Percentiles rank a stretch among this genome's conserved stretches.
These are phyloP conservation scores for Diplodia scrobiculata DNA, from an alignment of 2,329 filamentous ascomycete species.

Conservation along the genomic window DNA sequence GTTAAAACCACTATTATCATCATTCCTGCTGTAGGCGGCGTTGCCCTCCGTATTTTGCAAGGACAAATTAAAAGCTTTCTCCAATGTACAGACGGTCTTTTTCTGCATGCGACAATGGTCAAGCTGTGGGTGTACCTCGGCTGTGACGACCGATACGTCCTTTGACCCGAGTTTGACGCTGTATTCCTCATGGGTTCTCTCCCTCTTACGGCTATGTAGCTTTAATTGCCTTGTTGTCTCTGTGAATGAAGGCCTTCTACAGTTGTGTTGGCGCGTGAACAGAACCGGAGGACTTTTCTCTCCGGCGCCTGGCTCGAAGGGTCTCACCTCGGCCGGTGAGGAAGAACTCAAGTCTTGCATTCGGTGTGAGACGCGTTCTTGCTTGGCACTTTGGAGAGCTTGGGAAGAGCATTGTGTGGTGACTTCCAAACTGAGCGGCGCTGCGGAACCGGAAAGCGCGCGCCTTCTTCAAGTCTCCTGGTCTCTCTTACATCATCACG, in stretches of 20 bases:
- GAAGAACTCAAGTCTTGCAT: not conserved
- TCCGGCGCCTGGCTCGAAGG: too few relatives aligned
- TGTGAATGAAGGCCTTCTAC: not conserved
- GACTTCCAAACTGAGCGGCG: not conserved
- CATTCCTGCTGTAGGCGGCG: slow-evolving; percentile 1
- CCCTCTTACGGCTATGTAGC: not conserved
- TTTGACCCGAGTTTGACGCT: not conserved
- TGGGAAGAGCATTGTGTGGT: not conserved
- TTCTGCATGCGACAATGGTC: not conserved
- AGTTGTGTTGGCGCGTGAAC: not conserved
- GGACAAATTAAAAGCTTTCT: slow-evolving; percentile 5
- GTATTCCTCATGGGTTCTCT: not conserved
- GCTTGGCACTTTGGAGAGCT: not conserved
- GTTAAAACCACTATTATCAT: not conserved
- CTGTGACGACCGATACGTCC: not conserved
- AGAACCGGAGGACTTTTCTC: not conserved
- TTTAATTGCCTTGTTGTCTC: slow-evolving; percentile 2
- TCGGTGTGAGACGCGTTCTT: not conserved
- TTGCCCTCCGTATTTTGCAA: slow-evolving; percentile 1
- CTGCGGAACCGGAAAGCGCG: not conserved
- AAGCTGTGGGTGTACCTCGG: not conserved
- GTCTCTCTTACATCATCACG: not conserved
- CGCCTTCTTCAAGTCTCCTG: not conserved
- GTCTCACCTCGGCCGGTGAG: too few relatives aligned
- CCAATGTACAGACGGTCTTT: not conserved